These are phyloP conservation scores for Tylopilus plumbeoviolaceoides DNA, from an alignment of 768 basidiomycete genomes.

Conservation along the genomic window DNA sequence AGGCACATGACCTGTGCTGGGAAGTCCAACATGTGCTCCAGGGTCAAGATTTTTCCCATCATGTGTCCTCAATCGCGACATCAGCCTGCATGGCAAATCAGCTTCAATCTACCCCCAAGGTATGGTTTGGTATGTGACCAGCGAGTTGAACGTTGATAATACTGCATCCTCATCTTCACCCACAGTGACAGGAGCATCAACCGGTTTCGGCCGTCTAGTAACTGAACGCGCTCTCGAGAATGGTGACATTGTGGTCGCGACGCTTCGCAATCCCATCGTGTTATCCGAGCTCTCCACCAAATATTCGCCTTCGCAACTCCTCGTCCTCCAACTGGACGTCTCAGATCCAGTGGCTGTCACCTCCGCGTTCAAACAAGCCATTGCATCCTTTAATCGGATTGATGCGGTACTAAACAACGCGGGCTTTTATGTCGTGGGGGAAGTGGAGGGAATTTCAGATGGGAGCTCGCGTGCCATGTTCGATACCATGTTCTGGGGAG, in stretches of 20 bases:
- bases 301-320: conserved; percentile 33
- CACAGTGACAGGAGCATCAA: conserved; percentile 40
- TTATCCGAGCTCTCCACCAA: conserved; percentile 29
- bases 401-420: conserved; percentile 49
- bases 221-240: conserved; percentile 33
- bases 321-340: conserved; percentile 42
- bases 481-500: conserved; percentile 35
- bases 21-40: background rate
- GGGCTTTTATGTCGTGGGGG: conserved; percentile 29
- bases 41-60: no score
- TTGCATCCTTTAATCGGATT: conserved; percentile 34
- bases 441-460: conserved; percentile 86
- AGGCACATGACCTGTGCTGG: background rate
- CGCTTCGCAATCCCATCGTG: conserved; percentile 38
- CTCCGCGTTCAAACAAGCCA: conserved; percentile 34
- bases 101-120: background rate
- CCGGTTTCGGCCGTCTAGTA: conserved; percentile 37
- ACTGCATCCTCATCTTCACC: background rate
- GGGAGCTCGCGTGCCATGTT: conserved; percentile 62
- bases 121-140: conserved; percentile 23
- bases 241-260: conserved; percentile 42
- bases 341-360: conserved; percentile 29
- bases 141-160: background rate
- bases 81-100: background rate
- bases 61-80: background rate